Percentiles rank a stretch among this genome's conserved stretches.
These are phyloP conservation scores for Byssochlamys sp. DNA, from an alignment of 2,329 filamentous ascomycete genomes.

Conservation along the genomic window DNA sequence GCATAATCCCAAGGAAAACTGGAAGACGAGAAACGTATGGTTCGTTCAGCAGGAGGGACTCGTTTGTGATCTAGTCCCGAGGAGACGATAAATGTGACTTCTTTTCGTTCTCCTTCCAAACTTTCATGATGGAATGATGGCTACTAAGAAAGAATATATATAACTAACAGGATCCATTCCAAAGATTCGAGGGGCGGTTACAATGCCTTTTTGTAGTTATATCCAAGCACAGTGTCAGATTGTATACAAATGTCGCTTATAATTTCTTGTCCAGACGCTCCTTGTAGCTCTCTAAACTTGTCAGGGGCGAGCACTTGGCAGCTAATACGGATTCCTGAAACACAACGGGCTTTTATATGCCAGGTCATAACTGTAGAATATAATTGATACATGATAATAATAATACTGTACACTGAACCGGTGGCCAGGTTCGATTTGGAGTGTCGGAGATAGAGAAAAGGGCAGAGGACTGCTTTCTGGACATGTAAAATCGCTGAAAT, in stretches of 20 bases:
- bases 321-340: neutral
- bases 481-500: neutral
- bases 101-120: too few relatives aligned
- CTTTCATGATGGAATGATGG: too few relatives aligned
- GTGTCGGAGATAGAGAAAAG: neutral
- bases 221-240: too few relatives aligned
- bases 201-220: too few relatives aligned
- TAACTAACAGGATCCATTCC: too few relatives aligned
- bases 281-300: too few relatives aligned
- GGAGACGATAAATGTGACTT: neutral
- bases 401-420: neutral
- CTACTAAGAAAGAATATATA: too few relatives aligned
- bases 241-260: too few relatives aligned
- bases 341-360: neutral
- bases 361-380: neutral
- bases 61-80: neutral
- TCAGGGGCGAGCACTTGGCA: too few relatives aligned
- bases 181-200: too few relatives aligned
- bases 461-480: neutral
- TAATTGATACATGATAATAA: neutral
- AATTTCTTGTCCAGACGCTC: too few relatives aligned
- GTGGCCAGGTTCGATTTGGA: neutral
- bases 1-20: conserved; percentile 4
- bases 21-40: conserved; percentile 10
- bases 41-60: conserved; percentile 19